A percentile compares a stretch with the other conserved stretches of the same genome.
phyloP scores from a whole-genome alignment of 352 stramenopile genomes.

The Globisporangium polare region DNA sequence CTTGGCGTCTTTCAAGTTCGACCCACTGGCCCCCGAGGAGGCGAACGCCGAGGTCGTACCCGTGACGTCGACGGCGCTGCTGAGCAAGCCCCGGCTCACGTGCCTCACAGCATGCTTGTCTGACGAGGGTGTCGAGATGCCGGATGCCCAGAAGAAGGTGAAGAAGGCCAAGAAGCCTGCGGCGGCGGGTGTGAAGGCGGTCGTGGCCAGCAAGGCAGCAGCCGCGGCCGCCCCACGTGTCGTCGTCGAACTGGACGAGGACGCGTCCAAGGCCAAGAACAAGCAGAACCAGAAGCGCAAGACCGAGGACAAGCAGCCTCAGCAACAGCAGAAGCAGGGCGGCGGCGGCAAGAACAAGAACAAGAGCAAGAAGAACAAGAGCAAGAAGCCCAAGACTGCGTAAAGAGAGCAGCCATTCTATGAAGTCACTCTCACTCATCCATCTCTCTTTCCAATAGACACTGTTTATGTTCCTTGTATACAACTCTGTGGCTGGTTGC shows the following conservation, averaged over 20 bases:
- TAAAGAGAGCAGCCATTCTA: background rate
- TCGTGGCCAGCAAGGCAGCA: constrained; percentile 13
- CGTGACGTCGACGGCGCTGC: constrained; percentile 54
- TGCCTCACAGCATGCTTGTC: constrained; percentile 65
- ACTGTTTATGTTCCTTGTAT: background rate
- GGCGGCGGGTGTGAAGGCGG: background rate
- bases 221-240: constrained; percentile 44
- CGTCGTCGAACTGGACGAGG: constrained; percentile 61
- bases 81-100: constrained; percentile 73
- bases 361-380: constrained; percentile 15
- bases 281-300: constrained; percentile 12
- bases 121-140: constrained; percentile 15
- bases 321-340: constrained; percentile 19
- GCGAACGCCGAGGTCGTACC: constrained; percentile 52
- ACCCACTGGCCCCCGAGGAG: constrained; percentile 43
- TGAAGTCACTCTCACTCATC: background rate
- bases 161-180: constrained; percentile 34
- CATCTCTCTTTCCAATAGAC: background rate
- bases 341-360: constrained; percentile 15
- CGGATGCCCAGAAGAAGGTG: constrained; percentile 20
- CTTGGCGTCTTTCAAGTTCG: constrained; percentile 54
- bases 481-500: background rate
- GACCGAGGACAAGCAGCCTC: constrained; percentile 1
- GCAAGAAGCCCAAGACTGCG: constrained; percentile 13
- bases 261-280: background rate